Evolutionary conservation across 169 alveolate genomes (phyloP), one percentile per base, ranked within the genome.

Genomic region (Eimeria zaria): DNA sequence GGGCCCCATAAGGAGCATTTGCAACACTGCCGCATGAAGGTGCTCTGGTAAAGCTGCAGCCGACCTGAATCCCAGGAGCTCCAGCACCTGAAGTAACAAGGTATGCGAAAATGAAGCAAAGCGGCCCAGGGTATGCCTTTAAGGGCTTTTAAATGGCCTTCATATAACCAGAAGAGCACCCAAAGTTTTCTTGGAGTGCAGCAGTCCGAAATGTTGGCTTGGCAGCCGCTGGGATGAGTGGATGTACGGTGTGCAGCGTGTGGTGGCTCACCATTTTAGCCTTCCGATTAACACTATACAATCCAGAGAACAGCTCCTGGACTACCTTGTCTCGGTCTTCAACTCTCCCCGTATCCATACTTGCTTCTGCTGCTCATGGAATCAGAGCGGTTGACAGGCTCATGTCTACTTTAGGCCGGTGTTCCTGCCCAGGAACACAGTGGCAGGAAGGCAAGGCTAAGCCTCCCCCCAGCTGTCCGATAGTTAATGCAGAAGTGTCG

Each of bases 21-120:
- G 93, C 51, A 87, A 27, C 27, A 87, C 48, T 62, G 93, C 93
- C 27, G 93, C 78, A 62, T 87, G 93, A 4, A 87, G 93, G 62
- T 87, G 93, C 46, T 27, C 64, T 7, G 93, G 93, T 7, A 87
- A 73, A 39, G 93, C 93, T 41, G 93, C 93, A n/a, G 93, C 93
- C n/a, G 93, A 87, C 51, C 93, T 53, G 62, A 87, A 87, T 27
- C 93, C 93, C 39, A 87, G 93, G n/a, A 87, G 93, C 46, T 87
- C 93, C 27, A 87, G 80, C 53, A 87, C 81, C 93, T 87, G 81
- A 58, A 62, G 36, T 20, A 14, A 12, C 53, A 30, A 16, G 53
- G 11, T 8, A 20, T 41, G 76, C 39, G 27, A 18, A 78, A 27
- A 78, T 1, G 64, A 11, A 27, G 20, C 88, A 46, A 7, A 44